These are phyloP conservation scores for Pyrenula aspistea DNA, from an alignment of 495 filamentous ascomycete genomes.

Conservation along the genomic window DNA sequence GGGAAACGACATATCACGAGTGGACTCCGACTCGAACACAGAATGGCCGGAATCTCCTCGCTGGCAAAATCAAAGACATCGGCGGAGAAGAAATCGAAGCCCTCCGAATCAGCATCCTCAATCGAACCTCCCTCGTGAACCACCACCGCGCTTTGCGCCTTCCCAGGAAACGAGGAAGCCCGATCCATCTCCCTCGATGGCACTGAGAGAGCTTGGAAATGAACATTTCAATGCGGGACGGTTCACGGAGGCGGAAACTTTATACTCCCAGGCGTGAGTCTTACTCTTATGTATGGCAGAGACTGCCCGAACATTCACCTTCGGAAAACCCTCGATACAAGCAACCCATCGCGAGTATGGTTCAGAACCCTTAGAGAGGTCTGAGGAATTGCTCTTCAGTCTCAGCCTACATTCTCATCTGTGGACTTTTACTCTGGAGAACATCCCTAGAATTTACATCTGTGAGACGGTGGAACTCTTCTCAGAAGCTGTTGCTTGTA, in stretches of 20 bases:
- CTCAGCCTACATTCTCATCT: too few species aligned
- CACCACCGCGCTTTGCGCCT: neutral
- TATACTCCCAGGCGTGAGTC: conserved; percentile 77
- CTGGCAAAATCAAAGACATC: neutral
- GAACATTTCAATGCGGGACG: conserved; percentile 54
- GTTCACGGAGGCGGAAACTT: conserved; percentile 59
- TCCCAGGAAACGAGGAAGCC: neutral
- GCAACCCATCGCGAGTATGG: too few species aligned
- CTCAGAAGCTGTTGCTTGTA: neutral
- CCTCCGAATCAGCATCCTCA: neutral
- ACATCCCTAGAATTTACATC: neutral
- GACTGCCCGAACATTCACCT: neutral
- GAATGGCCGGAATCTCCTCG: neutral
- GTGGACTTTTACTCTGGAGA: neutral
- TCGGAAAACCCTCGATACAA: too few species aligned
- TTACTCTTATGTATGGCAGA: neutral
- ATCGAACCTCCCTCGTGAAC: neutral
- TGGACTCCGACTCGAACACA: neutral
- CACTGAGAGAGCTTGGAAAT: conserved; percentile 32
- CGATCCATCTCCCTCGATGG: conserved; percentile 14
- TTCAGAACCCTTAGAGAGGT: too few species aligned
- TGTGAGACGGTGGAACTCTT: neutral
- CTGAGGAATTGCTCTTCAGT: too few species aligned
- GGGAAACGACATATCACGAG: neutral
- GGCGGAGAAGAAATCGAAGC: neutral